These are phyloP conservation scores for Candida pseudocylindracea DNA, from an alignment of 1,139 yeast genomes.

Conservation along the genomic window DNA sequence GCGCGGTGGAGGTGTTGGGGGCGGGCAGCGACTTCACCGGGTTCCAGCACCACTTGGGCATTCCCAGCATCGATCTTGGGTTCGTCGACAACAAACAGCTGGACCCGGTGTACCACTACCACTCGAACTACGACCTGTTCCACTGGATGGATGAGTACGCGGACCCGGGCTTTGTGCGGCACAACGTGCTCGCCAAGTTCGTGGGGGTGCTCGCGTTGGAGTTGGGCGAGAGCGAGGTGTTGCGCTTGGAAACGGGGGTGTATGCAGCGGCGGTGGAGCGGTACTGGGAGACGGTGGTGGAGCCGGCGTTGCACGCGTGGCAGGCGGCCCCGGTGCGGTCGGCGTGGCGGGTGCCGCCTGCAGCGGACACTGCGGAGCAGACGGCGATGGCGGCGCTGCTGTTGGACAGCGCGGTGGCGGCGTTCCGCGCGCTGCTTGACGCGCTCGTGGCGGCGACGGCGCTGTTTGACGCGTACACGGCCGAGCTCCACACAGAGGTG, in stretches of 20 bases:
- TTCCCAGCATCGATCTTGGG: slow-evolving; percentile 39
- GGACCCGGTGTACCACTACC: slow-evolving; percentile 1
- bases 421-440: not conserved
- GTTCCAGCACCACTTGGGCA: slow-evolving; percentile 42
- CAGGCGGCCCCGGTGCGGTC: slow-evolving; percentile 5
- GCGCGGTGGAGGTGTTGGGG: not conserved
- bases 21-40: slow-evolving; percentile 36
- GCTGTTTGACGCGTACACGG: slow-evolving; percentile 12
- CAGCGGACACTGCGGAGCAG: slow-evolving; percentile 1
- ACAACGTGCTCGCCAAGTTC: slow-evolving; percentile 1
- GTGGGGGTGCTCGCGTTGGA: slow-evolving; percentile 19
- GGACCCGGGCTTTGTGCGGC: slow-evolving; percentile 1
- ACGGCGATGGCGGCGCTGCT: not conserved
- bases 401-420: not conserved
- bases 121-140: slow-evolving; percentile 1
- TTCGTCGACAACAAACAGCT: slow-evolving; percentile 8
- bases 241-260: slow-evolving; percentile 13
- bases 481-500: slow-evolving; percentile 21
- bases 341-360: slow-evolving; percentile 5
- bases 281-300: slow-evolving; percentile 11
- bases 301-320: slow-evolving; percentile 15
- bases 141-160: slow-evolving; percentile 1
- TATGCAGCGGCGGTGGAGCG: slow-evolving; percentile 13
- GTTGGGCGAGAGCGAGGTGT: slow-evolving; percentile 30
- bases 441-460: not conserved